Conservation (phyloP, 129 eudicot species). For the Lactuca saligna region DNA sequence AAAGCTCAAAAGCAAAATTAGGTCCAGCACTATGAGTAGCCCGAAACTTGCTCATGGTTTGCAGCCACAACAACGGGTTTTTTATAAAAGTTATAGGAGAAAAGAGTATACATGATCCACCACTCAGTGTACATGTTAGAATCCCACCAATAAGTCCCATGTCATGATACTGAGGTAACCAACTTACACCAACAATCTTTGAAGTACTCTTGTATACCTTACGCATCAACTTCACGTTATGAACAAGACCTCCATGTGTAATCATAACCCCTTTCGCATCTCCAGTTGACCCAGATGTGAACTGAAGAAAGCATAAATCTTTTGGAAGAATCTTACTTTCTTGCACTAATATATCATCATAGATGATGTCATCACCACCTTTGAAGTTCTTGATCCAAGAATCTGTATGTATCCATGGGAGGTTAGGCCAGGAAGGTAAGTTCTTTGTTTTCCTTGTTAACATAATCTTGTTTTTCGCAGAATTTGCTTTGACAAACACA, state of each 20-base stretch:
- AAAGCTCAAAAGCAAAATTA: slow-evolving; percentile 47
- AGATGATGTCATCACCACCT: slow-evolving; percentile 3
- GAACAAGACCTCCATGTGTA: slow-evolving; percentile 42
- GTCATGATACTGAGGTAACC: slow-evolving; percentile 57
- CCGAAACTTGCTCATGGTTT: slow-evolving; percentile 39
- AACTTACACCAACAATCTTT: slow-evolving; percentile 36
- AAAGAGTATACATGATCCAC: slow-evolving; percentile 38
- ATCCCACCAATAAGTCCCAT: slow-evolving; percentile 52
- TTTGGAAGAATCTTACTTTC: slow-evolving; percentile 21
- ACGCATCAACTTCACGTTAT: slow-evolving; percentile 52
- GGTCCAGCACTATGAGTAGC: slow-evolving; percentile 53
- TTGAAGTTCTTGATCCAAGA: slow-evolving; percentile 45
- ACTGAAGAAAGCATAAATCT: slow-evolving; percentile 51
- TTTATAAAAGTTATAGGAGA: slow-evolving; percentile 45
- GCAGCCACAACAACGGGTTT: slow-evolving; percentile 50
- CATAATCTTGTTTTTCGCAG: slow-evolving; percentile 39
- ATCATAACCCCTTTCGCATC: slow-evolving; percentile 58
- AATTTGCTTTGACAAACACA: slow-evolving; percentile 37
- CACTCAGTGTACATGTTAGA: slow-evolving; percentile 37
- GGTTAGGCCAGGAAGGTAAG: slow-evolving; percentile 42
- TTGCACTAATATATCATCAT: slow-evolving; percentile 23
- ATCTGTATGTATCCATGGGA: slow-evolving; percentile 49
- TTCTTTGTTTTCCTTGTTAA: slow-evolving; percentile 28
- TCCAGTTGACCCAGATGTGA: slow-evolving; percentile 55
- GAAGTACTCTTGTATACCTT: slow-evolving; percentile 49